These are phyloP conservation scores for Metschnikowia santaceciliae DNA, from an alignment of 805 yeast genomes.

Conservation along the genomic window DNA sequence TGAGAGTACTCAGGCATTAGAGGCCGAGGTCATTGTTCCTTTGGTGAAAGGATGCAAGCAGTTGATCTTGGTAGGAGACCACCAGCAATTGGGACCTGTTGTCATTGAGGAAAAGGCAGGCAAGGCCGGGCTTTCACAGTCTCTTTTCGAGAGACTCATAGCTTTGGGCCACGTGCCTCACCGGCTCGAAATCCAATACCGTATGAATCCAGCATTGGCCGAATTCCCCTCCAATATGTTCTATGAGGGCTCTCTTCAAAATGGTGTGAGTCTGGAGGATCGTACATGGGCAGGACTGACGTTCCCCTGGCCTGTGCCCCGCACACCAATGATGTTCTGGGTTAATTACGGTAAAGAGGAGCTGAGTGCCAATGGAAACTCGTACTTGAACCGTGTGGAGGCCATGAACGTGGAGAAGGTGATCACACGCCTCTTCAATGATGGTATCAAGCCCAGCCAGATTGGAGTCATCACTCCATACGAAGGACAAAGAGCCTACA, in stretches of 20 bases:
- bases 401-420: slow-evolving; percentile 84
- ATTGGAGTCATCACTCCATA: slow-evolving; percentile 94
- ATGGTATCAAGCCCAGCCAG: slow-evolving; percentile 64
- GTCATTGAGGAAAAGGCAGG: slow-evolving; percentile 76
- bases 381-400: slow-evolving; percentile 80
- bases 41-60: slow-evolving; percentile 86
- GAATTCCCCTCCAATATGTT: slow-evolving; percentile 90
- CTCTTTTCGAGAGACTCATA: slow-evolving; percentile 82
- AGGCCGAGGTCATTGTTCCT: slow-evolving; percentile 88
- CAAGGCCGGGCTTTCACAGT: slow-evolving; percentile 81
- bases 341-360: slow-evolving; percentile 86
- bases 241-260: slow-evolving; percentile 87
- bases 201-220: slow-evolving; percentile 88
- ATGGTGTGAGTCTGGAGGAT: slow-evolving; percentile 80
- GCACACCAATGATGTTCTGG: slow-evolving; percentile 96
- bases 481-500: slow-evolving; percentile 86
- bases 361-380: slow-evolving; percentile 73
- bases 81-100: slow-evolving; percentile 93
- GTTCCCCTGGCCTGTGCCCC: slow-evolving; percentile 90
- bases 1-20: slow-evolving; percentile 92
- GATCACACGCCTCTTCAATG: slow-evolving; percentile 66
- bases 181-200: slow-evolving; percentile 85
- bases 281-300: slow-evolving; percentile 50
- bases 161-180: slow-evolving; percentile 80
- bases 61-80: slow-evolving; percentile 89